Percentiles rank a stretch among this genome's conserved stretches.
phyloP scores from a whole-genome alignment of 352 stramenopile genomes.

The Paralagenidium karlingii region DNA sequence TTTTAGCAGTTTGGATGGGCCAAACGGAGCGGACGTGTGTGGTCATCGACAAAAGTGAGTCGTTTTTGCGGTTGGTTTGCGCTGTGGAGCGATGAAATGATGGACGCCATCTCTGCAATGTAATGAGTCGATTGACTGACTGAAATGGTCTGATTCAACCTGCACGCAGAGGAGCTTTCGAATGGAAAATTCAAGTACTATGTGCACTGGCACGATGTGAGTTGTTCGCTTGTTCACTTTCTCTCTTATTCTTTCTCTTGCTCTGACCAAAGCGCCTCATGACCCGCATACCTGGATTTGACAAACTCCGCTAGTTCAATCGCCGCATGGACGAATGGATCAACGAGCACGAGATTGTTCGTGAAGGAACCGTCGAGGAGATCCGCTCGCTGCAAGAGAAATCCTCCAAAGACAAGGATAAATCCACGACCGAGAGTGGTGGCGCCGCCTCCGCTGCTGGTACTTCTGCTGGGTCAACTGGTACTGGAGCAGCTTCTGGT shows the following conservation, averaged over 20 bases:
- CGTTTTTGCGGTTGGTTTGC: background rate
- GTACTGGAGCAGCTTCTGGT: background rate
- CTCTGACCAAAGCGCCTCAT: background rate
- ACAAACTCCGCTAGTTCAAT: conserved; percentile 40
- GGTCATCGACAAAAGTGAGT: conserved; percentile 65
- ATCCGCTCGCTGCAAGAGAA: conserved; percentile 60
- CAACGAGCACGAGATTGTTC: conserved; percentile 67
- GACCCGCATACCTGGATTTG: background rate
- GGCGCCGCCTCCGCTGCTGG: too few relatives aligned
- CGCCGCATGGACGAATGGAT: conserved; percentile 85
- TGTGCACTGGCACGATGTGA: conserved; percentile 73
- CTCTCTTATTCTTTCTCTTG: background rate
- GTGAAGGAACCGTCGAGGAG: conserved; percentile 60
- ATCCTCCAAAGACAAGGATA: conserved; percentile 60
- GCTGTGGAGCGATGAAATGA: background rate
- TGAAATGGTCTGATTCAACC: background rate
- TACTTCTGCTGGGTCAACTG: background rate
- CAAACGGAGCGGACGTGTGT: conserved; percentile 67
- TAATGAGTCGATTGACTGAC: too few relatives aligned
- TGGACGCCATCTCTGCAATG: too few relatives aligned
- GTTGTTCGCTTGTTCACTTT: background rate
- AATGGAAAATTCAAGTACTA: conserved; percentile 75
- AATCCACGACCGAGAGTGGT: too few relatives aligned
- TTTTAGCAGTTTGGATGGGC: conserved; percentile 64
- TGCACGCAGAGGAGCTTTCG: conserved; percentile 21